phyloP scores from a whole-genome alignment of 2,329 filamentous ascomycete species.

The Apiospora hydei region DNA sequence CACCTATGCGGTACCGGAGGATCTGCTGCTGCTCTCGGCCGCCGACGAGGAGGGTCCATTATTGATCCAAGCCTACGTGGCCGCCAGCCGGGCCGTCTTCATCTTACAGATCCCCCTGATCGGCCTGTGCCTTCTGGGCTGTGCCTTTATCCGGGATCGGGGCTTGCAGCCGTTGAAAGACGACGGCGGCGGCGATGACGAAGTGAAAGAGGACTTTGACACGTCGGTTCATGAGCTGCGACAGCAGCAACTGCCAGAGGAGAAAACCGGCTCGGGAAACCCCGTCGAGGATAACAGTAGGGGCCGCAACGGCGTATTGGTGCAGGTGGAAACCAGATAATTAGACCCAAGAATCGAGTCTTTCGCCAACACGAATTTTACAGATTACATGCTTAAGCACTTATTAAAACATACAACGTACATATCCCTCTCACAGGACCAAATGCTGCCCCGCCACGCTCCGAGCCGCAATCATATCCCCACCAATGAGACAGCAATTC shows the following conservation, averaged over 20 bases:
- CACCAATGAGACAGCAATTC: conserved; percentile 69
- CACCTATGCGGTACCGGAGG: conserved; percentile 40
- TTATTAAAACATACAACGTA: no score
- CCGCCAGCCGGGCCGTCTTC: conserved; percentile 62
- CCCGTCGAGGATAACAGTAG: not conserved
- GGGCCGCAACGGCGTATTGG: not conserved
- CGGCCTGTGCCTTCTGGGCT: conserved; percentile 56
- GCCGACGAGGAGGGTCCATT: conserved; percentile 25
- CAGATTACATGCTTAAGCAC: no score
- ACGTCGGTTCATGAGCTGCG: not conserved
- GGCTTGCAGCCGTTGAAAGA: conserved; percentile 48
- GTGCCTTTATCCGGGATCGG: conserved; percentile 58
- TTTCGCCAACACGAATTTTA: no score
- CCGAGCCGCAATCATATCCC: conserved; percentile 67
- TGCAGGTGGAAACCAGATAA: not conserved
- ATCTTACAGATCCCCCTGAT: conserved; percentile 63
- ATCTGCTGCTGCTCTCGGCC: conserved; percentile 20
- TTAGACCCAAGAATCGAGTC: no score
- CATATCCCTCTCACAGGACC: conserved; percentile 47
- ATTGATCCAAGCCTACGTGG: conserved; percentile 59
- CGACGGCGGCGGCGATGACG: conserved; percentile 13
- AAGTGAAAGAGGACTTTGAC: not conserved
- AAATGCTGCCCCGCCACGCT: conserved; percentile 67
- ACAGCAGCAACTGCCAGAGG: not conserved
- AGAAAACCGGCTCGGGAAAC: not conserved